Evolutionary conservation across 768 basidiomycete genomes (phyloP).

Genomic region (Lentinula sp.): DNA sequence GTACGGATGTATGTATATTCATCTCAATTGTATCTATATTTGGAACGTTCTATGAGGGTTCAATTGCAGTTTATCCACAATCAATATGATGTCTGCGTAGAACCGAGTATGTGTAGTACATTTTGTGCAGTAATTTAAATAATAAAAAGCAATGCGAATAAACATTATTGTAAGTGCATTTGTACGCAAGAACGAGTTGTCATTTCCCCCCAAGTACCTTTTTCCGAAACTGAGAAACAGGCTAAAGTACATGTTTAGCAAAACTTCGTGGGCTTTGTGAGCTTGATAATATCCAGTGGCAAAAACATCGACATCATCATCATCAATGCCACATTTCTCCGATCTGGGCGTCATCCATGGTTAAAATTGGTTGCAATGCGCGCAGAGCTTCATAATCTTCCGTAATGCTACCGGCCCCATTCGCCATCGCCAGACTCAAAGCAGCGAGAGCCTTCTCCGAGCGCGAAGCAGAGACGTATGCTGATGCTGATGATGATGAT

Average conservation of each 20-base stretch:
- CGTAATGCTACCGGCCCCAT: conserved; percentile 51
- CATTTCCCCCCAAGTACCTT: no score
- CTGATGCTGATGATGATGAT: not conserved
- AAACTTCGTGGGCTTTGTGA: not conserved
- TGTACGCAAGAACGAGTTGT: not conserved
- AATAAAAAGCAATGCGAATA: conserved; percentile 4
- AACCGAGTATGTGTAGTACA: not conserved
- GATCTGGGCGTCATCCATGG: conserved; percentile 36
- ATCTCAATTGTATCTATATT: not conserved
- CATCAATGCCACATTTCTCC: conserved; percentile 56
- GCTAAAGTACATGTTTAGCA: not conserved
- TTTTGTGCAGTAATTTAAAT: conserved; percentile 2
- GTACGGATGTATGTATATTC: not conserved
- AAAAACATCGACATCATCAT: not conserved
- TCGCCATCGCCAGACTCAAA: conserved; percentile 54
- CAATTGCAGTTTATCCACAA: no score
- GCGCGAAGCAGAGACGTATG: conserved; percentile 26
- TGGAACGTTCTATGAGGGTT: no score
- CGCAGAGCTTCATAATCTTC: conserved; percentile 48
- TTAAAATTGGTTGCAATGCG: conserved; percentile 24
- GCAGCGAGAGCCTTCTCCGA: conserved; percentile 59
- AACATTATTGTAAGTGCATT: not conserved
- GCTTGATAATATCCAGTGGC: not conserved
- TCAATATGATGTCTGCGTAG: not conserved
- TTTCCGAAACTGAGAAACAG: not conserved